Evolutionary conservation across 768 basidiomycete genomes (phyloP).

Genomic region (Bullera alba): DNA sequence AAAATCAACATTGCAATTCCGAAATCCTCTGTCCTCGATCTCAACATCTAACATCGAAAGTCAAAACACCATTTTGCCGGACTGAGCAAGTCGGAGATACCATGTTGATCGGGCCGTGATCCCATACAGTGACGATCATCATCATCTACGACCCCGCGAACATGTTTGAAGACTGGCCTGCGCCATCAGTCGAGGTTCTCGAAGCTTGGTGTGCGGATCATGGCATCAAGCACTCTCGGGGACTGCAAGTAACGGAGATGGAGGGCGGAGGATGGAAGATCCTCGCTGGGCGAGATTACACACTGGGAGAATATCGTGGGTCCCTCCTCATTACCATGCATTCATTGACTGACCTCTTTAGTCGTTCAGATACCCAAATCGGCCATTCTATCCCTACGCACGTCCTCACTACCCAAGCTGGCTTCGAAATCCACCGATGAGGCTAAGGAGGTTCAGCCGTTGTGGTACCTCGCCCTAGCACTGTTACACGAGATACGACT

Average conservation of each 20-base stretch:
- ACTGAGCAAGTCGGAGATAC: too few species aligned
- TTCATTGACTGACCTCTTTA: neutral
- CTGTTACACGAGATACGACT: constrained; percentile 44
- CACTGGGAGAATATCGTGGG: neutral
- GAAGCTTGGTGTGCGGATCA: neutral
- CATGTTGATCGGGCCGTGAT: too few species aligned
- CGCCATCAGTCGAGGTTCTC: neutral
- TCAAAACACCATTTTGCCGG: too few species aligned
- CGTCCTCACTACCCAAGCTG: constrained; percentile 4
- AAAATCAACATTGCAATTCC: too few species aligned
- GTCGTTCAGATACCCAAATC: constrained; percentile 20
- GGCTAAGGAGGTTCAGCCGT: constrained; percentile 2
- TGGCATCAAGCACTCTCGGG: neutral
- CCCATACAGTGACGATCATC: too few species aligned
- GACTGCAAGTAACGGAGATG: neutral
- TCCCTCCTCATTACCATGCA: neutral
- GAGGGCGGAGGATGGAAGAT: neutral
- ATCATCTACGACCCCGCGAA: too few species aligned
- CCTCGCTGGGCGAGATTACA: neutral
- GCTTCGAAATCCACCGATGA: neutral
- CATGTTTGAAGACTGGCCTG: constrained; percentile 27
- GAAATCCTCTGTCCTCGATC: too few species aligned
- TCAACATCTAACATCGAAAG: too few species aligned
- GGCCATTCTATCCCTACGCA: constrained; percentile 11
- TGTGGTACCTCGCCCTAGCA: constrained; percentile 41